Evolutionary conservation across 129 eudicot genomes (phyloP).

Genomic region (Tagetes erecta): DNA sequence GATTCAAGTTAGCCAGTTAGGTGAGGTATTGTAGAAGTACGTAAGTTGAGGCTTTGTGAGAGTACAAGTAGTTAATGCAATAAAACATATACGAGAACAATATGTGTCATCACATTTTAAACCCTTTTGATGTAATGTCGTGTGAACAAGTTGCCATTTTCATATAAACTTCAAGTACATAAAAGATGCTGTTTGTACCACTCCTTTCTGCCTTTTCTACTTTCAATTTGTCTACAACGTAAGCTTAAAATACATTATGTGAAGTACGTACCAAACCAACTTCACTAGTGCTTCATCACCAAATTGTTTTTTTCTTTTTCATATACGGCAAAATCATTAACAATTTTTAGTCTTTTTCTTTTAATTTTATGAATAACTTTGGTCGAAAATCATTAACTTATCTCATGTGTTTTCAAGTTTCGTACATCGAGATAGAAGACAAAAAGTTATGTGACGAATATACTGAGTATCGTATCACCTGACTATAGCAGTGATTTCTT

Average conservation of each 20-base stretch:
- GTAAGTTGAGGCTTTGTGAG: slow-evolving; percentile 1
- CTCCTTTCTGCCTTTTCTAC: slow-evolving; percentile 37
- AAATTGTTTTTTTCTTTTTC: background rate
- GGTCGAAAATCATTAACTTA: no score
- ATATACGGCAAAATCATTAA: background rate
- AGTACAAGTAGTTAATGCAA: slow-evolving; percentile 24
- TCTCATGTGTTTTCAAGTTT: no score
- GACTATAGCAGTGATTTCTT: no score
- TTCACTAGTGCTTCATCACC: background rate
- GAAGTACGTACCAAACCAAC: background rate
- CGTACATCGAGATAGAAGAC: no score
- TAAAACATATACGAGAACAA: slow-evolving; percentile 7
- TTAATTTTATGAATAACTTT: background rate
- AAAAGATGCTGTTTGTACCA: slow-evolving; percentile 12
- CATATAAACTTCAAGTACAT: slow-evolving; percentile 38
- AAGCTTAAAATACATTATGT: slow-evolving; percentile 27
- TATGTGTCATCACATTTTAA: slow-evolving; percentile 24
- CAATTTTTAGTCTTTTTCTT: background rate
- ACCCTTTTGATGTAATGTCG: slow-evolving; percentile 27
- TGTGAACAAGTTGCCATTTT: slow-evolving; percentile 29
- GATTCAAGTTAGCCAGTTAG: slow-evolving; percentile 8
- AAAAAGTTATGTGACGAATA: no score
- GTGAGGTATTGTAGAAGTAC: background rate
- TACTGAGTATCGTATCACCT: no score
- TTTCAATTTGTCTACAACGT: slow-evolving; percentile 42